These are phyloP conservation scores for Yamadazyma aaseri DNA, from an alignment of 1,139 yeast species.

Conservation along the genomic window DNA sequence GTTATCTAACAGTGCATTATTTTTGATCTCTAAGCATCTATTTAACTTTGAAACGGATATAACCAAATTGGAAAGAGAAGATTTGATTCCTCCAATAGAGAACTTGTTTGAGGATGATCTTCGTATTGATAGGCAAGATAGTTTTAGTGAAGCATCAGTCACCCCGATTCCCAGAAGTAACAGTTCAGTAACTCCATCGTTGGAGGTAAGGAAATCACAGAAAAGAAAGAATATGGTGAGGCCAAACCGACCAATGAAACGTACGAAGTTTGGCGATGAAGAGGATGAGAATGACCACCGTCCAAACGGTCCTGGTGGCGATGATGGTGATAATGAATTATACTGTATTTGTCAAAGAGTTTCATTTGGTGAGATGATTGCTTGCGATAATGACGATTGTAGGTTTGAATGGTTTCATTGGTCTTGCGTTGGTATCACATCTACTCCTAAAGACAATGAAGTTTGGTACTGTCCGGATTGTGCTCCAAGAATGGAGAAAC, in stretches of 20 bases:
- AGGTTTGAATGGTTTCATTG: slow-evolving; percentile 87
- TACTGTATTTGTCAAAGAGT: slow-evolving; percentile 86
- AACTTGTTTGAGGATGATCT: slow-evolving; percentile 12
- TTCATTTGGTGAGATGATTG: slow-evolving; percentile 89
- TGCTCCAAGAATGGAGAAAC: slow-evolving; percentile 48
- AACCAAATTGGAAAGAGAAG: slow-evolving; percentile 74
- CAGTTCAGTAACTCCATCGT: slow-evolving; percentile 21
- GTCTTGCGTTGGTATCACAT: slow-evolving; percentile 75
- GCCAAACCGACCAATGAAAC: slow-evolving; percentile 25
- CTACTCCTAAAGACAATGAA: slow-evolving; percentile 65
- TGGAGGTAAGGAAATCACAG: slow-evolving; percentile 23
- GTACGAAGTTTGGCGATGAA: slow-evolving; percentile 24
- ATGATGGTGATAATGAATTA: slow-evolving; percentile 61
- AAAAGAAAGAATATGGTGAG: slow-evolving; percentile 27
- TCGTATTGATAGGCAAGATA: slow-evolving; percentile 15
- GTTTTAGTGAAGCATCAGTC: slow-evolving; percentile 22
- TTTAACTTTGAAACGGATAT: slow-evolving; percentile 73
- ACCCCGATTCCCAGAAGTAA: slow-evolving; percentile 28
- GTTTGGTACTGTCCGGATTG: slow-evolving; percentile 76
- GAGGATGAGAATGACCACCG: slow-evolving; percentile 16
- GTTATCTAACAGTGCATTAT: slow-evolving; percentile 80
- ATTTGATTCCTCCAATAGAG: slow-evolving; percentile 63
- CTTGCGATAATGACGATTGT: slow-evolving; percentile 83
- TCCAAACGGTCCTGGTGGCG: slow-evolving; percentile 34
- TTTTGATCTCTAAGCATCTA: slow-evolving; percentile 72